Evolutionary conservation across 2,329 filamentous ascomycete genomes (phyloP), one percentile per base, ranked within the genome.

Genomic region (Alternaria incomplexa): DNA sequence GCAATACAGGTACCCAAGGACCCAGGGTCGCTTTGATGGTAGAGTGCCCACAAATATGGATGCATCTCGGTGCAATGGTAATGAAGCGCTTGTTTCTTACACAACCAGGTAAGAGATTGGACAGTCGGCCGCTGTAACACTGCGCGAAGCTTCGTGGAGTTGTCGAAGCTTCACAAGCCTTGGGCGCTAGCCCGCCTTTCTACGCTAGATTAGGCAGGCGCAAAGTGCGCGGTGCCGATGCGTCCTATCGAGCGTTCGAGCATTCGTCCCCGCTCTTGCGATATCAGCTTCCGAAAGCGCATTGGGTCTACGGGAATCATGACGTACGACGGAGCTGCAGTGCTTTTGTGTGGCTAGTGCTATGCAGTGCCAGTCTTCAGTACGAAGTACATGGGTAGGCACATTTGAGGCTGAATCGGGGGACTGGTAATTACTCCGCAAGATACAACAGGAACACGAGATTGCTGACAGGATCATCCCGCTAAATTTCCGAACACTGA

Each of bases 121-220:
- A 17, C 22, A 9, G 28, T 22, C 6, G 15, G 11, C 20, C 22
- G 32, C 20, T 17, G 32, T 25, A 44, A 22, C 13, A 44, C 32
- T 36, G 46, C 32, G 26, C 28, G 56, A 25, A 52, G 32, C 56
- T 59, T 47, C 25, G 48, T 53, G 36, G 48, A 26, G 26, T 23
- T 44, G 57, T 53, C 30, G 47, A 59, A 59, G 57, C 57, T 47
- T 59, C 26, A 15, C 36, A 45, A 51, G 30, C 56, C 26, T 44
- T 26, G 23, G 28, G 17, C 28, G 23, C 45, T 45, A 43, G 56
- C 25, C 26, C 6, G n/a, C 23, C n/a, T 26, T 12, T 15, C 57
- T 59, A 59, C 26, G 50, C 57, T 40, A 15, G 10, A 59, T 36
- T 43, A 54, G 48, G 57, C 57, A 59, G 57, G 57, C 51, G 57